A percentile compares a stretch with the other conserved stretches of the same genome.
These are phyloP conservation scores for Aspergillus sp. DNA, from an alignment of 2,329 filamentous ascomycete species.

Conservation along the genomic window DNA sequence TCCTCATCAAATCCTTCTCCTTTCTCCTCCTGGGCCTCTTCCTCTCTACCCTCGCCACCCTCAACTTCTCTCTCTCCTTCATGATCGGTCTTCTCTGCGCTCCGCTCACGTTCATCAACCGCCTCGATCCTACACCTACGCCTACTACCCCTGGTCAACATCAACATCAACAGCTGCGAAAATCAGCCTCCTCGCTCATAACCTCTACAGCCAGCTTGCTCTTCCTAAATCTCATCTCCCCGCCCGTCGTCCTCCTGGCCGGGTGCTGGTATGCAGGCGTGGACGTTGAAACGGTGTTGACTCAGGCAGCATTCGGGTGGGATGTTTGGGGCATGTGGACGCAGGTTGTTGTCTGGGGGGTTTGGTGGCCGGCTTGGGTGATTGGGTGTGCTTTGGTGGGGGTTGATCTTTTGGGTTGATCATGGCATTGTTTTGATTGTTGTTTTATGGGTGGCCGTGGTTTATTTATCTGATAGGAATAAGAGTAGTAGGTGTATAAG, in stretches of 20 bases:
- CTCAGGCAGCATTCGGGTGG: conserved; percentile 76
- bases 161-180: conserved; percentile 1
- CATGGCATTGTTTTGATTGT: background rate
- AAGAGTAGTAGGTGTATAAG: background rate
- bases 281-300: conserved; percentile 52
- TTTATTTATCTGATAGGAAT: background rate
- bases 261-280: conserved; percentile 42
- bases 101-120: conserved; percentile 64
- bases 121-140: conserved; percentile 6
- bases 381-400: conserved; percentile 41
- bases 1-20: conserved; percentile 80
- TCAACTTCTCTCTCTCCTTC: conserved; percentile 90
- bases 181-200: conserved; percentile 14
- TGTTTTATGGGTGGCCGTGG: background rate
- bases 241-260: conserved; percentile 47
- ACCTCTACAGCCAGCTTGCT: conserved; percentile 36
- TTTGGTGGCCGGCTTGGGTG: conserved; percentile 93
- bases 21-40: conserved; percentile 88
- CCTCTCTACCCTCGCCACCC: conserved; percentile 81
- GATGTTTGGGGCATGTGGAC: conserved; percentile 84
- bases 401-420: conserved; percentile 1
- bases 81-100: conserved; percentile 70
- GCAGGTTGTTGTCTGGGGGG: conserved; percentile 80
- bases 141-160: background rate
- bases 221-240: conserved; percentile 54